phyloP scores from a whole-genome alignment of 495 filamentous ascomycete genomes.

The Astrocystis sublimbata region DNA sequence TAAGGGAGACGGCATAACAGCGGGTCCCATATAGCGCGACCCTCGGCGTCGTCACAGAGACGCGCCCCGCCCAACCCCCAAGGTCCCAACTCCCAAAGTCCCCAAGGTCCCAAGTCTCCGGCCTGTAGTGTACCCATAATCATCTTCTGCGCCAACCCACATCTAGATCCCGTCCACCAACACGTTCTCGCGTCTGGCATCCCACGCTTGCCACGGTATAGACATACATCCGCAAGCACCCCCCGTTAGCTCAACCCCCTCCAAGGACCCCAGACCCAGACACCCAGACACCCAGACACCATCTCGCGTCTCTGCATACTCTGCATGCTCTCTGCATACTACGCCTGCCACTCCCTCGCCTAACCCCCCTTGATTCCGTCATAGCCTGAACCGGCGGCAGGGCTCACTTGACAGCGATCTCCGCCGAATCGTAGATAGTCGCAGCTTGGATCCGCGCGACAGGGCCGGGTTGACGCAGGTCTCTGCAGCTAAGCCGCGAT shows the following conservation, averaged over 20 bases:
- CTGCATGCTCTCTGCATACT: too few species aligned
- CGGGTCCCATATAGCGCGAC: slow-evolving; percentile 29
- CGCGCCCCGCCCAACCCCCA: slow-evolving; percentile 17
- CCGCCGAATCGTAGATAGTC: slow-evolving; percentile 42
- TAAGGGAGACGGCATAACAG: neutral
- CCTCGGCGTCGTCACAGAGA: slow-evolving; percentile 31
- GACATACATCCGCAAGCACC: slow-evolving; percentile 12
- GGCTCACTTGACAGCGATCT: slow-evolving; percentile 33
- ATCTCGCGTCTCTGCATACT: slow-evolving; percentile 30
- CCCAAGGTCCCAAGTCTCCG: slow-evolving; percentile 3
- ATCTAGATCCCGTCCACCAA: slow-evolving; percentile 15
- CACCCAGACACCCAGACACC: slow-evolving; percentile 1
- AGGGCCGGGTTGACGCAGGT: slow-evolving; percentile 48
- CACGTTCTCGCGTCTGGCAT: slow-evolving; percentile 12
- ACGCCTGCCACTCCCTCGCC: slow-evolving; percentile 28
- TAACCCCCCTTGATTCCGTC: slow-evolving; percentile 44
- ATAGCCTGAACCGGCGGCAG: slow-evolving; percentile 50
- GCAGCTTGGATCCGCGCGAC: slow-evolving; percentile 40
- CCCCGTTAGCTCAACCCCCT: slow-evolving; percentile 12
- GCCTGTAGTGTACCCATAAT: slow-evolving; percentile 14
- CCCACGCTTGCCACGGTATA: slow-evolving; percentile 17
- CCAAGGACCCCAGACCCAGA: too few species aligned
- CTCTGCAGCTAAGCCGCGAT: slow-evolving; percentile 51
- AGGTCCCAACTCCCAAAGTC: slow-evolving; percentile 9
- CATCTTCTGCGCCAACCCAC: slow-evolving; percentile 13